Base-by-base conservation (phyloP, 805 yeast genomes). In the Kurtzmaniella cleridarum region DNA sequence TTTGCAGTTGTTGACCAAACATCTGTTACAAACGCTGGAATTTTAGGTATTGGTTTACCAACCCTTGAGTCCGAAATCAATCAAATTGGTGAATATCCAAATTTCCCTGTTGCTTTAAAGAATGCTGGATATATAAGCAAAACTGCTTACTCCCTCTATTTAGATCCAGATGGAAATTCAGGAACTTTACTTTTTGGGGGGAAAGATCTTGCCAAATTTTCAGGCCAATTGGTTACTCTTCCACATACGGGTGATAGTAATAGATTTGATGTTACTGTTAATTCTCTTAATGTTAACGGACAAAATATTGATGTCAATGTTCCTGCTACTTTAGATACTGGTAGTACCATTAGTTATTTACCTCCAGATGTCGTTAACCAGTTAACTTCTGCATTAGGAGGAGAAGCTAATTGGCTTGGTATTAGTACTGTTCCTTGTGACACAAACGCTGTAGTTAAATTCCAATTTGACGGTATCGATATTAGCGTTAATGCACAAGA, bases 401-500 rank as follows among this genome's bases (percentile, higher is more conserved):
- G 5, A 5, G 26, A 31, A 16, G 17, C 34, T 11, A 14, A 8
- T 5, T 20, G 24, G 24, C 8, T 20, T 20, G 24, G 24, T 5
- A 8, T 5, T 20, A 8, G 24, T 13, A 9, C 15, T 16, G 30
- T 34, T 4, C 5, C 30, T 12, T 34, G 36, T 24, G 16, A 20
- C 17, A n/a, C 34, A 4, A 11, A 5, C 3, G 36, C 26, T 10
- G 12, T 12, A 13, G 23, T 34, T 34, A 2, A 30, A 6, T 34
- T 76, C 47, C 62, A 73, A 47, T 79, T 84, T 59, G 77, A 78
- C 42, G 89, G 87, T 7, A 54, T 68, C 11, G 50, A 55, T 10
- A 75, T 83, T 41, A 53, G 62, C 12, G 77, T 75, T 6, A 81
- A 86, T 23, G 51, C 55, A 48, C 55, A 43, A 7, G 57, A 20